Evolutionary conservation across 2,329 filamentous ascomycete species (phyloP), one percentile per base, ranked within the genome.

Genomic region (Beauveria brongniartii): DNA sequence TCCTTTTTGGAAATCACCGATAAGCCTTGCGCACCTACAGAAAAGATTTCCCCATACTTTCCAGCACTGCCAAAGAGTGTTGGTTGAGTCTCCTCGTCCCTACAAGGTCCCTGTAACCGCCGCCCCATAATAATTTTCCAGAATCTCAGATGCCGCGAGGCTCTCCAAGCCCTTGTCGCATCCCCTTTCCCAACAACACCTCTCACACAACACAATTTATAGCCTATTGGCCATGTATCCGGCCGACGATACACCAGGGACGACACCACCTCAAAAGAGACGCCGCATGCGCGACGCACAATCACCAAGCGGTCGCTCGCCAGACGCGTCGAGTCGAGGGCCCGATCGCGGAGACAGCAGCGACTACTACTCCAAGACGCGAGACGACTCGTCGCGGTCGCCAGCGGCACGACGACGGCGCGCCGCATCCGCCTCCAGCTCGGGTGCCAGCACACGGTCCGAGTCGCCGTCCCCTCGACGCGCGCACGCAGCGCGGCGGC

Each of bases 381-480:
- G 69, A 5, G 34, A 37, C 16, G 67, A 66, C 30, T 68, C 69
- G 7, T 72, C 72, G 43, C 67, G 65, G 40, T 72, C 72, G 18
- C 69, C 69, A 5, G 70, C 70, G 30, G 67, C 64, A 44, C 71
- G 72, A 22, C 67, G 69, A 28, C 70, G 72, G 30, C 67, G 70
- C 59, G 52, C 52, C 8, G 40, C 26, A 12, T 74, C 72, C 7
- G 67, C 67, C 9, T 73, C 72, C 5, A 69, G 67, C 52, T 75
- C 73, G 3, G 69, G 65, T 54, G 75, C 75, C 18, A 72, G 67
- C 52, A 75, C 75, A 41, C 70, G 72, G 54, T 77, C 75, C 24
- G 71, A 73, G 26, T 75, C 74, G 64, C 69, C 48, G 59, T 68
- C 55, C 65, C 20, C 70, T 68, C 61, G 51, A 18, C 50, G 58